Percentiles rank a stretch among this genome's conserved stretches.
phyloP scores from a whole-genome alignment of 108 stramenopile genomes.

The Conticribra guillardii region DNA sequence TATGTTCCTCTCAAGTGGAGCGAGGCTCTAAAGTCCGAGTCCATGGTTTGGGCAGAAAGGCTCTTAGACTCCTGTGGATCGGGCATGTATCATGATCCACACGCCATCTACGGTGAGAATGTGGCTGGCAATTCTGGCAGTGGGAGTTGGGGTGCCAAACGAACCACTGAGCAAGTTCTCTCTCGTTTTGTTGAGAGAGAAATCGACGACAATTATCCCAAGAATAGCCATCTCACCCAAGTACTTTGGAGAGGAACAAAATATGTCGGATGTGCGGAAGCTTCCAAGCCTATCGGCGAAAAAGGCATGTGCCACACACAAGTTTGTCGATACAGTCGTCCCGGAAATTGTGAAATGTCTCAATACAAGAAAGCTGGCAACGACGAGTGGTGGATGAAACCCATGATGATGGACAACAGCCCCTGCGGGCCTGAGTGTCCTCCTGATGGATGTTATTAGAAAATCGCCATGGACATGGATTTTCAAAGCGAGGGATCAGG shows the following conservation, averaged over 20 bases:
- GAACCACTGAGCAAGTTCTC: conserved; percentile 32
- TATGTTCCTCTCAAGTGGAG: conserved; percentile 35
- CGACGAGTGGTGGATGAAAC: conserved; percentile 45
- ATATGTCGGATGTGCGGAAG: conserved; percentile 53
- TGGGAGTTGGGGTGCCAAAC: conserved; percentile 21
- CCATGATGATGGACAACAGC: conserved; percentile 35
- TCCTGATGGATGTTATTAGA: conserved; percentile 27
- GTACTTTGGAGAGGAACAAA: conserved; percentile 40
- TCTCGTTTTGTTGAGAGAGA: conserved; percentile 42
- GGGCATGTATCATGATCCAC: conserved; percentile 48
- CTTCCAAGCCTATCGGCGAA: conserved; percentile 24
- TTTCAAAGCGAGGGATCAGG: too few relatives aligned
- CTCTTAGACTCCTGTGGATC: conserved; percentile 31
- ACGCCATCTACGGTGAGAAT: conserved; percentile 41
- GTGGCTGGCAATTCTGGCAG: conserved; percentile 35
- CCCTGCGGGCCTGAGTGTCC: conserved; percentile 46
- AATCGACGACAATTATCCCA: conserved; percentile 18
- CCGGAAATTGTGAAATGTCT: conserved; percentile 13
- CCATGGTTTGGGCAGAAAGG: conserved; percentile 28
- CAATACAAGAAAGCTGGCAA: conserved; percentile 5
- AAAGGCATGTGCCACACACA: conserved; percentile 38
- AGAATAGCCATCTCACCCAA: conserved; percentile 47
- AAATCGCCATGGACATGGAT: background rate
- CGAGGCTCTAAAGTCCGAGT: conserved; percentile 5
- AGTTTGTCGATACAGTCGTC: conserved; percentile 45